These are phyloP conservation scores for Clarireedia hainanense DNA, from an alignment of 2,329 filamentous ascomycete species.

Conservation along the genomic window DNA sequence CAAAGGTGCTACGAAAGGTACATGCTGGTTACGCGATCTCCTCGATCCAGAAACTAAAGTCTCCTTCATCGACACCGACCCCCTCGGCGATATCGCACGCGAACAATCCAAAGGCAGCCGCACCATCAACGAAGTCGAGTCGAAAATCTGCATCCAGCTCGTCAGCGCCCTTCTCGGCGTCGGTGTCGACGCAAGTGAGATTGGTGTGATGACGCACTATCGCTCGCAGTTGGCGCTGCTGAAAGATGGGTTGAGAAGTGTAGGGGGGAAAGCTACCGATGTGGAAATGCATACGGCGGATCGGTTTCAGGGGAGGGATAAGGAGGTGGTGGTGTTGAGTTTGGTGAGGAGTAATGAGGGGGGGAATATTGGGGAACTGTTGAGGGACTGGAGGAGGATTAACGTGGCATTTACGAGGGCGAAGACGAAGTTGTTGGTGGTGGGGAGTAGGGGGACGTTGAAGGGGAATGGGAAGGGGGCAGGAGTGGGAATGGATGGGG, in stretches of 20 bases:
- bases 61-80: constrained; percentile 84
- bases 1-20: constrained; percentile 32
- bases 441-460: constrained; percentile 79
- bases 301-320: constrained; percentile 93
- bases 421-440: constrained; percentile 80
- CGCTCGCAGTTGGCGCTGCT: constrained; percentile 83
- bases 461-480: constrained; percentile 48
- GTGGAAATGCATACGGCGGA: constrained; percentile 97
- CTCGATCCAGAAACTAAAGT: constrained; percentile 66
- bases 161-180: constrained; percentile 69
- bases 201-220: constrained; percentile 96
- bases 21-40: constrained; percentile 72
- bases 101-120: constrained; percentile 76
- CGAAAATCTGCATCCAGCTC: constrained; percentile 67
- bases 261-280: constrained; percentile 36
- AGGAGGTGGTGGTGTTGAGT: constrained; percentile 81
- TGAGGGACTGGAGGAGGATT: constrained; percentile 86
- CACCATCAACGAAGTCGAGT: constrained; percentile 83
- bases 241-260: constrained; percentile 56
- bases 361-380: constrained; percentile 76
- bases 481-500: constrained; percentile 55
- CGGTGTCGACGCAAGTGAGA: constrained; percentile 66
- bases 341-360: constrained; percentile 82
- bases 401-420: constrained; percentile 95
- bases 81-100: constrained; percentile 51